Conservation (phyloP, 805 yeast genomes). For the Nakazawaea anatomiae region DNA sequence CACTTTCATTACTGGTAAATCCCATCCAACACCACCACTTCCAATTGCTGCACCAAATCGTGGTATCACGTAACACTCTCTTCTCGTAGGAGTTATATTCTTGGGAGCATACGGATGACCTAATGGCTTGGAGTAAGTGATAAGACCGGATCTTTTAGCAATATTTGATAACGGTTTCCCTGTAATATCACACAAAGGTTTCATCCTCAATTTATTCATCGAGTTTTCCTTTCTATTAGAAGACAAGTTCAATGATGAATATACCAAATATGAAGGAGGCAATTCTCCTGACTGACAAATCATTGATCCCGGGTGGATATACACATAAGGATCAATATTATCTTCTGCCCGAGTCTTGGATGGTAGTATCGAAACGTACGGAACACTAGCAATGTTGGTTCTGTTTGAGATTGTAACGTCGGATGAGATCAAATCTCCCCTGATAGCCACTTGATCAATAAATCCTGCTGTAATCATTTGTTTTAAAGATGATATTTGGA, state of each 20-base stretch:
- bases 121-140: conserved; percentile 85
- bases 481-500: conserved; percentile 72
- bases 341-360: conserved; percentile 24
- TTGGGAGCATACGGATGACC: conserved; percentile 89
- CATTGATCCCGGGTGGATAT: conserved; percentile 75
- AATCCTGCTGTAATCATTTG: conserved; percentile 94
- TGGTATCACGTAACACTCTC: conserved; percentile 89
- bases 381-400: conserved; percentile 51
- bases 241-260: conserved; percentile 57
- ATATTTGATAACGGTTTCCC: conserved; percentile 75
- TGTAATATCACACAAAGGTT: conserved; percentile 67
- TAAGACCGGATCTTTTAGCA: conserved; percentile 62
- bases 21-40: conserved; percentile 88
- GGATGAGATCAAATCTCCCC: conserved; percentile 68
- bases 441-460: conserved; percentile 81
- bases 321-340: conserved; percentile 52
- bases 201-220: conserved; percentile 51
- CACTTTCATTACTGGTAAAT: conserved; percentile 75
- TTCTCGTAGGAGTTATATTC: conserved; percentile 52
- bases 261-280: conserved; percentile 80
- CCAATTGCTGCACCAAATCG: conserved; percentile 82
- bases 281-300: conserved; percentile 52
- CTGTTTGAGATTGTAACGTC: conserved; percentile 58
- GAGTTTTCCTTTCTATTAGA: conserved; percentile 37
- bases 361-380: conserved; percentile 57